These are phyloP conservation scores for Cunninghamia lanceolata DNA, from an alignment of 75 land plant species.

Conservation along the genomic window DNA sequence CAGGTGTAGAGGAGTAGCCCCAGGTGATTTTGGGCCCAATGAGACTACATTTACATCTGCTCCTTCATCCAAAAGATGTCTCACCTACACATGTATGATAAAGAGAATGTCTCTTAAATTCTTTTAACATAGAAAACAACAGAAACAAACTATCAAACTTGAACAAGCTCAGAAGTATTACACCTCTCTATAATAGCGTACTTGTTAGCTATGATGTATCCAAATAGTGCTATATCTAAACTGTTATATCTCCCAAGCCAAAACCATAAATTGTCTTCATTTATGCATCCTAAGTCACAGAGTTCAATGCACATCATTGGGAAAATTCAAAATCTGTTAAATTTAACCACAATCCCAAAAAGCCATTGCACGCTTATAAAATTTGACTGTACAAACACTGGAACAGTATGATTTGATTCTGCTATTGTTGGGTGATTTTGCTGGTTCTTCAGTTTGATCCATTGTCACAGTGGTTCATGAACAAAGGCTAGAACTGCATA, in stretches of 20 bases:
- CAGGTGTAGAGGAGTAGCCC: slow-evolving; percentile 90
- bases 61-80: slow-evolving; percentile 70
- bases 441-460: no score
- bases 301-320: no score
- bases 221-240: neutral
- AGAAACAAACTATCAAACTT: neutral
- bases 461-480: no score
- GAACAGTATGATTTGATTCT: no score
- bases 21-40: slow-evolving; percentile 80
- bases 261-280: neutral
- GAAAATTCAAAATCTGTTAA: no score
- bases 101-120: neutral
- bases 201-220: neutral
- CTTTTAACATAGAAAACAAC: neutral
- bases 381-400: no score
- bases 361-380: no score
- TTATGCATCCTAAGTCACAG: no score
- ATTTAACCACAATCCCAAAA: no score
- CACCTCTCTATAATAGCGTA: neutral
- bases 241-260: neutral
- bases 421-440: no score
- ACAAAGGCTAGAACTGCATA: no score
- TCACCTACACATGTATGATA: slow-evolving; percentile 1
- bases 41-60: slow-evolving; percentile 81
- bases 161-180: neutral